Conservation (phyloP, 768 basidiomycete genomes). For the Hericium coralloides region DNA sequence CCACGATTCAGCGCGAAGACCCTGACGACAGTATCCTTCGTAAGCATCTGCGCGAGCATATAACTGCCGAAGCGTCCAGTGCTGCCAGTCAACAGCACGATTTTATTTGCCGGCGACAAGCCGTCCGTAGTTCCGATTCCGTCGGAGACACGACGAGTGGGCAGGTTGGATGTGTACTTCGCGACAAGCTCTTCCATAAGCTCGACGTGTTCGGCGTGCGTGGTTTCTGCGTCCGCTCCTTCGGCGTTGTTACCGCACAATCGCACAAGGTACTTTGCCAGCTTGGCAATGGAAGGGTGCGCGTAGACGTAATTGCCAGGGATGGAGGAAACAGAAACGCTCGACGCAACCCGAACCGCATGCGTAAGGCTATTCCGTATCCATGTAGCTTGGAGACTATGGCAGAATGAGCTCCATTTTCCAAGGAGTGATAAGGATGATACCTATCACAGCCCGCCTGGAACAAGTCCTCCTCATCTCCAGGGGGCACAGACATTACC, state of each 20-base stretch:
- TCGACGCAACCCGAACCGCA: background rate
- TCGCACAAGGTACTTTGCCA: constrained; percentile 5
- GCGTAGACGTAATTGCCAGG: constrained; percentile 4
- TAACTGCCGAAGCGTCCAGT: background rate
- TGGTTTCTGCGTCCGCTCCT: background rate
- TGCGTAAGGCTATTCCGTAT: background rate
- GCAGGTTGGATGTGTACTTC: background rate
- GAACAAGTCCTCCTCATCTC: background rate
- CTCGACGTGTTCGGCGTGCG: background rate
- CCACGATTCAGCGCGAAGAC: constrained; percentile 1
- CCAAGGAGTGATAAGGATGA: background rate
- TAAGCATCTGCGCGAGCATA: background rate
- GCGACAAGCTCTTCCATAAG: background rate
- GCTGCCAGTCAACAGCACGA: background rate
- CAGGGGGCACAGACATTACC: background rate
- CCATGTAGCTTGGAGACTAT: background rate
- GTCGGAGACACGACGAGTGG: background rate
- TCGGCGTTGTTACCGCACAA: background rate
- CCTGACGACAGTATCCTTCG: background rate
- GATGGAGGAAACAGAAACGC: constrained; percentile 3
- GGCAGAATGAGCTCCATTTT: background rate
- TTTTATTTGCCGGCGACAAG: background rate
- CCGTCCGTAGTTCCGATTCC: background rate
- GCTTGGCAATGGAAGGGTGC: constrained; percentile 14
- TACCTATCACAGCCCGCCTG: background rate